phyloP scores from a whole-genome alignment of 805 yeast genomes.

The Metschnikowia cubensis region DNA sequence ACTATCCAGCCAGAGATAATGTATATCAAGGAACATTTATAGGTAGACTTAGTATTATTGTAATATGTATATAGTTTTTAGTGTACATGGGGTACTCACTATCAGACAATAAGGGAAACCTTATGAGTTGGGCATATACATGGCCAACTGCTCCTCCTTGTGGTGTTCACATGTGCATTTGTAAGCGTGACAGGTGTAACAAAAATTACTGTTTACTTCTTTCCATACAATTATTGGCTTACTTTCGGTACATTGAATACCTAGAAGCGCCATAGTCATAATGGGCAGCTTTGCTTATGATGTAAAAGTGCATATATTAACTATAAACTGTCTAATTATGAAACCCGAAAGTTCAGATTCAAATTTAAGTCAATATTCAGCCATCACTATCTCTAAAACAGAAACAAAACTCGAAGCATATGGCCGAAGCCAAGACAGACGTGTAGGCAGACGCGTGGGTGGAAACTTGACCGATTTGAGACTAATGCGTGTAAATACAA shows the following conservation, averaged over 20 bases:
- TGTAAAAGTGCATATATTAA: conserved; percentile 53
- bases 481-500: conserved; percentile 9
- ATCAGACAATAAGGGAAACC: conserved; percentile 9
- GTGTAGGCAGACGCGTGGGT: conserved; percentile 11
- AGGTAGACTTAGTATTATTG: no score
- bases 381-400: conserved; percentile 8
- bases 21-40: no score
- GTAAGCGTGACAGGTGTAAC: conserved; percentile 67
- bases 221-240: conserved; percentile 52
- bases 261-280: conserved; percentile 68
- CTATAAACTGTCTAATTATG: conserved; percentile 11
- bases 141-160: conserved; percentile 11
- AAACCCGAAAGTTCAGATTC: conserved; percentile 44
- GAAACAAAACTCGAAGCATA: not conserved
- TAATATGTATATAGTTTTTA: no score
- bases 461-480: conserved; percentile 12
- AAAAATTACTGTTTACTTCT: conserved; percentile 61
- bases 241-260: conserved; percentile 49
- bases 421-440: not conserved
- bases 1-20: no score
- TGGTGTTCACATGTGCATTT: conserved; percentile 12
- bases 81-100: conserved; percentile 1
- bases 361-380: conserved; percentile 33
- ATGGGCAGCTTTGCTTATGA: conserved; percentile 45
- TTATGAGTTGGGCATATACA: conserved; percentile 11